Base-by-base conservation (phyloP, 2,329 filamentous ascomycete species). In the Boeremia exigua region DNA sequence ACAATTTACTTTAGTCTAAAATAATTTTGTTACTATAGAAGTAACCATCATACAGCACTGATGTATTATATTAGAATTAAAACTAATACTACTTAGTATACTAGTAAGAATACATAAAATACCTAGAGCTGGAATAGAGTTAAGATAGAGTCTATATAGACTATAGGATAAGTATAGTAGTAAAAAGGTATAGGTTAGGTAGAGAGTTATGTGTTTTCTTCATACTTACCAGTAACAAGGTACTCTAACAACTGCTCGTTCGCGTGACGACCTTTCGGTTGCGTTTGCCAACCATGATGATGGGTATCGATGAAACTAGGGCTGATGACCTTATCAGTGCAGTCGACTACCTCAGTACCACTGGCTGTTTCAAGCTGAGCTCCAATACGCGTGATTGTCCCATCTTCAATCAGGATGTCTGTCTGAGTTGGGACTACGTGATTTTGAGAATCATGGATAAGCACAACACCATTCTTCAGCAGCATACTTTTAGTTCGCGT, bases 281-380 rank as follows among this genome's bases (percentile, higher is more conserved):
- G 81, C 0, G 84, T 84, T 63, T 86, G 82, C 84, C 83, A 67
- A 32, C 63, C 54, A 57, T 72, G 68, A 2, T 80, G 79, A 58
- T 86, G 84, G 0, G 82, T 85, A 66, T 86, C 82, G 14, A 56
- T 23, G 66, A 86, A 85, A 2, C 84, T 84, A 0, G 83, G 83
- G 0, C 79, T 79, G 51, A 85, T 75, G 47, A 85, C 84, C 62
- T 83, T 82, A 48, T 78, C 74, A 0, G 75, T 76, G 34, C 78
- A 79, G 58, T 86, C 78, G n/a, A 85, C 70, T 1, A 78, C 57
- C 46, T 82, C 74, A 1, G 73, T 73, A 15, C 70, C 69, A 3
- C 56, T 32, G 0, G 54, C 39, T 1, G 70, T 69, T 3, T 58
- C 38, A 15, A 77, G 72, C 14, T 60, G 49, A 17, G 51, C 39